A percentile compares a stretch with the other conserved stretches of the same genome.
phyloP scores from a whole-genome alignment of 1,284 basidiomycete species.

The Ganoderma meredithae region DNA sequence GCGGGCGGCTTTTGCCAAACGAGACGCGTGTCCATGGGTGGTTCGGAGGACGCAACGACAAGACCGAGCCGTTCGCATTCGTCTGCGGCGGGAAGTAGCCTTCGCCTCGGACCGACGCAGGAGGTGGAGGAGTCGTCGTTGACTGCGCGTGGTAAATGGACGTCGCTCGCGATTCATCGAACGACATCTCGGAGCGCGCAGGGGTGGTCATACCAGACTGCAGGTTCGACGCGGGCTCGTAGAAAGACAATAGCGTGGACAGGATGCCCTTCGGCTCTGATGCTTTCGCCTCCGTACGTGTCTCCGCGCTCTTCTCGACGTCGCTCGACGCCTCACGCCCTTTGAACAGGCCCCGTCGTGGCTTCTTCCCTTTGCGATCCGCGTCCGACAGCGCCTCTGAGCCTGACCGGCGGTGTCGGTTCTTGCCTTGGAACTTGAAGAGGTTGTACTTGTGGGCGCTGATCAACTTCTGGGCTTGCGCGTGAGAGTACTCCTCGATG shows the following conservation, averaged over 20 bases:
- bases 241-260: slow-evolving; percentile 60
- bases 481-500: slow-evolving; percentile 40
- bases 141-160: slow-evolving; percentile 27
- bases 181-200: slow-evolving; percentile 30
- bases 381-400: slow-evolving; percentile 1
- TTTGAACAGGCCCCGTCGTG: slow-evolving; percentile 26
- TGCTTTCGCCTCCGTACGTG: slow-evolving; percentile 28
- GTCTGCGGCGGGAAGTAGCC: slow-evolving; percentile 8
- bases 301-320: slow-evolving; percentile 38
- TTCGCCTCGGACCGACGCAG: slow-evolving; percentile 12
- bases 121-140: slow-evolving; percentile 20
- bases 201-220: slow-evolving; percentile 34
- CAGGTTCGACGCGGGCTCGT: slow-evolving; percentile 45
- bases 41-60: slow-evolving; percentile 24
- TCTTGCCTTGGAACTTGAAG: slow-evolving; percentile 27
- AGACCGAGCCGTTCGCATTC: slow-evolving; percentile 13
- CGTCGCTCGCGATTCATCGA: slow-evolving; percentile 35
- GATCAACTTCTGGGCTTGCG: slow-evolving; percentile 33
- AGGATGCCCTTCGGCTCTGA: slow-evolving; percentile 51
- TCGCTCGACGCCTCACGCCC: slow-evolving; percentile 36
- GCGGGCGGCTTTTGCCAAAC: slow-evolving; percentile 46
- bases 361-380: slow-evolving; percentile 19
- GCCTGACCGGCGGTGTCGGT: slow-evolving; percentile 15
- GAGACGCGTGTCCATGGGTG: slow-evolving; percentile 27
- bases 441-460: slow-evolving; percentile 38